Conservation (phyloP, 352 stramenopile species). For the Pythium apleroticum region DNA sequence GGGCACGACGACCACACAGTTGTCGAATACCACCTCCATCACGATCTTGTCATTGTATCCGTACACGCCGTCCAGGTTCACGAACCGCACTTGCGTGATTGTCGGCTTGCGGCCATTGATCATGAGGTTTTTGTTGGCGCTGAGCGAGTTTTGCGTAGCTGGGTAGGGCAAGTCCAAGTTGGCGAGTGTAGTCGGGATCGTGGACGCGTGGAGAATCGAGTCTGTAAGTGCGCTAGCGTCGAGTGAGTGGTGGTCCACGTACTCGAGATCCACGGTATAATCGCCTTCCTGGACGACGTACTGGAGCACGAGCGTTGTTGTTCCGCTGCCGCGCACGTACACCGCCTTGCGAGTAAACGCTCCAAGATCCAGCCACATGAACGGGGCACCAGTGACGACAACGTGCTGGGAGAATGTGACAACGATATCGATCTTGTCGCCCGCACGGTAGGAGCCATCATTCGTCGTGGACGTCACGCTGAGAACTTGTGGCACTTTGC, state of each 20-base stretch:
- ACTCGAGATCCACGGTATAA: slow-evolving; percentile 75
- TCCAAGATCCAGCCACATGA: slow-evolving; percentile 74
- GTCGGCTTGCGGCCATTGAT: slow-evolving; percentile 70
- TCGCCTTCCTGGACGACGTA: slow-evolving; percentile 74
- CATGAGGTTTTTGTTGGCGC: slow-evolving; percentile 65
- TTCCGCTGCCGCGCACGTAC: slow-evolving; percentile 57
- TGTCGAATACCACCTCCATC: slow-evolving; percentile 65
- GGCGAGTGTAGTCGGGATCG: slow-evolving; percentile 63
- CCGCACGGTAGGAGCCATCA: slow-evolving; percentile 59
- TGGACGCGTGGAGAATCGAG: slow-evolving; percentile 62
- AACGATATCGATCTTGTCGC: slow-evolving; percentile 58
- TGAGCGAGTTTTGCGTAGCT: slow-evolving; percentile 59
- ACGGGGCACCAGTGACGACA: slow-evolving; percentile 52
- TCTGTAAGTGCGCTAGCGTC: slow-evolving; percentile 48
- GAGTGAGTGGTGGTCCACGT: slow-evolving; percentile 82
- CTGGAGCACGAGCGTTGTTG: slow-evolving; percentile 51
- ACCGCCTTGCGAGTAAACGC: slow-evolving; percentile 41
- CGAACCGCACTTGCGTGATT: slow-evolving; percentile 48
- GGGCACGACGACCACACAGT: slow-evolving; percentile 48
- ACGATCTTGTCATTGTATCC: slow-evolving; percentile 53
- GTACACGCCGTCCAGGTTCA: slow-evolving; percentile 68
- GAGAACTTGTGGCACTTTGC: slow-evolving; percentile 45
- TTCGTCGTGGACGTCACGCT: slow-evolving; percentile 49
- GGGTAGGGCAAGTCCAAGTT: slow-evolving; percentile 71
- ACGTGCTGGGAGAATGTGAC: slow-evolving; percentile 76